Evolutionary conservation across 202 grass and related monocot species (phyloP).

Genomic region (Schoenoplectus triqueter): DNA sequence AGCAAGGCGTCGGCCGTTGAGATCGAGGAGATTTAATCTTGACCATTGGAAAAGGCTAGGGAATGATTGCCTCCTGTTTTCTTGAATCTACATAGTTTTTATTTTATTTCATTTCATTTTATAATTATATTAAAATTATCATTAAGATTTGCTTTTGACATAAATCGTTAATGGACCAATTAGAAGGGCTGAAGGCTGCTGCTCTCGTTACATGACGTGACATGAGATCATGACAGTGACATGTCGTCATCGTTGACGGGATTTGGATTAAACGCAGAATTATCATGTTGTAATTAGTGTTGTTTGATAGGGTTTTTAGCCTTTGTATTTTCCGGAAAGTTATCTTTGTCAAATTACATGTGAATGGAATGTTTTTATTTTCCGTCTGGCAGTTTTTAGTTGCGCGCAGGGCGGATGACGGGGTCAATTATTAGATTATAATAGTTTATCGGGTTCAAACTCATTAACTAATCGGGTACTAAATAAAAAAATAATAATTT

Average conservation of each 20-base stretch:
- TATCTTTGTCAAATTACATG: no score
- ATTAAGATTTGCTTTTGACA: not conserved
- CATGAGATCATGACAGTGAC: not conserved
- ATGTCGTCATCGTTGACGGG: not conserved
- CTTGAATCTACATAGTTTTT: not conserved
- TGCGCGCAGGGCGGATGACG: no score
- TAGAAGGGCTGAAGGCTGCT: not conserved
- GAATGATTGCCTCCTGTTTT: slow-evolving; percentile 54
- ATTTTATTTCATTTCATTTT: not conserved
- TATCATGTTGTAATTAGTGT: not conserved
- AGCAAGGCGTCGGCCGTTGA: slow-evolving; percentile 42
- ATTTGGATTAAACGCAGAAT: slow-evolving; percentile 15
- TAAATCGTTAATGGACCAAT: not conserved
- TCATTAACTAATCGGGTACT: no score
- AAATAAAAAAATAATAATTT: no score
- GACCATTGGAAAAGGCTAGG: slow-evolving; percentile 60
- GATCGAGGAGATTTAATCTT: slow-evolving; percentile 26
- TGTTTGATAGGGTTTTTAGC: not conserved
- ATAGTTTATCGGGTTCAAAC: no score
- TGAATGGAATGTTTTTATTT: no score
- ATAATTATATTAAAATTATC: not conserved
- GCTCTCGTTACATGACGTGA: not conserved
- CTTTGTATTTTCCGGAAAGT: not conserved
- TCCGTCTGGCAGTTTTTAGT: no score
- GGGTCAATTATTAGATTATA: no score